Conservation (phyloP, 2,329 filamentous ascomycete species). For the Thelonectria rubi region DNA sequence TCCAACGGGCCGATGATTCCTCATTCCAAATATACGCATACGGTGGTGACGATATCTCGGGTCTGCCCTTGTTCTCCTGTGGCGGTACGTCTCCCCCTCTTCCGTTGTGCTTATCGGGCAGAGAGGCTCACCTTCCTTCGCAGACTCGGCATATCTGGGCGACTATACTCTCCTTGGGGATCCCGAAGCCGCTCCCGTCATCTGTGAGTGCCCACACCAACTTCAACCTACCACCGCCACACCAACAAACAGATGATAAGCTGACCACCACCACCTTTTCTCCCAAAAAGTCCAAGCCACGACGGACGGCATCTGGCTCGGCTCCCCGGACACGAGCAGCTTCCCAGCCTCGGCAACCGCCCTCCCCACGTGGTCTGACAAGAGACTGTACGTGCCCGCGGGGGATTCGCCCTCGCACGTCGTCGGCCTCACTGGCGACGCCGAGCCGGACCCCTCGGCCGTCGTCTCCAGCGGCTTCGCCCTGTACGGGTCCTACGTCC, state of each 20-base stretch:
- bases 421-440: constrained; percentile 13
- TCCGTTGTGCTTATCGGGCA: no score
- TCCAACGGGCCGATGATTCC: neutral
- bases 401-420: constrained; percentile 16
- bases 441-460: neutral
- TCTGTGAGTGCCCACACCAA: constrained; percentile 13
- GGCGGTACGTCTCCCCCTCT: constrained; percentile 5
- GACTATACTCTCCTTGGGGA: constrained; percentile 11
- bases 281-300: constrained; percentile 7
- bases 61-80: constrained; percentile 15
- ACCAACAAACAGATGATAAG: neutral
- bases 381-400: constrained; percentile 13
- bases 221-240: neutral
- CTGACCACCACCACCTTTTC: neutral
- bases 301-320: constrained; percentile 12
- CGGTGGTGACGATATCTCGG: constrained; percentile 14
- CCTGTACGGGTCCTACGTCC: constrained; percentile 18
- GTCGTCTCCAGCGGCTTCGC: constrained; percentile 9
- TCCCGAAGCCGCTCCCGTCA: constrained; percentile 22
- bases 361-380: constrained; percentile 22
- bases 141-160: constrained; percentile 20
- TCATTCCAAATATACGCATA: constrained; percentile 21
- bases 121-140: neutral
- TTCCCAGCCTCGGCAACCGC: neutral
- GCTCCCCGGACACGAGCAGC: constrained; percentile 20